phyloP scores from a whole-genome alignment of 2,329 filamentous ascomycete genomes.

The Cladophialophora yegresii region DNA sequence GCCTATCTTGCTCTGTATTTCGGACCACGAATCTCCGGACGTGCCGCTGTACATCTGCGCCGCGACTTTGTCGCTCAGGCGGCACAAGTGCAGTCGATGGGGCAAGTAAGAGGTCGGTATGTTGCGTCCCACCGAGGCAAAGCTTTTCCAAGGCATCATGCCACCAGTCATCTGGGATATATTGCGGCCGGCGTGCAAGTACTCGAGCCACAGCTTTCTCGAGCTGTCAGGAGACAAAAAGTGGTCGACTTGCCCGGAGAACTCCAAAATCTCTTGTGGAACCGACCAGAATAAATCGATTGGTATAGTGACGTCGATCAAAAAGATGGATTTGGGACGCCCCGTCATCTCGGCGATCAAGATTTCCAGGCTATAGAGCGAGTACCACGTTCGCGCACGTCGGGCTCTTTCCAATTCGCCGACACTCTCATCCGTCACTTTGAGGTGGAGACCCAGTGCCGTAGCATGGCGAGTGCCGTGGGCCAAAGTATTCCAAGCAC shows the following conservation, averaged over 20 bases:
- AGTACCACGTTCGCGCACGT: constrained; percentile 36
- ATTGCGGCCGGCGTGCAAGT: constrained; percentile 17
- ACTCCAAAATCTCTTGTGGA: constrained; percentile 6
- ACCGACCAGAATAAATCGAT: not conserved
- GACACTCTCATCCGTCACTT: constrained; percentile 19
- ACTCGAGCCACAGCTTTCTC: constrained; percentile 24
- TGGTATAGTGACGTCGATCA: not conserved
- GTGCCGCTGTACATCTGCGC: constrained; percentile 23
- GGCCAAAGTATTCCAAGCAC: constrained; percentile 38
- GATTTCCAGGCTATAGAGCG: constrained; percentile 36
- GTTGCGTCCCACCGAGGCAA: constrained; percentile 21
- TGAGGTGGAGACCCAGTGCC: constrained; percentile 38
- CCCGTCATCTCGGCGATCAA: constrained; percentile 37
- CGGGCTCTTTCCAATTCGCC: constrained; percentile 26
- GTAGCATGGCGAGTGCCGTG: constrained; percentile 37
- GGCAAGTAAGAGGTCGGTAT: constrained; percentile 22
- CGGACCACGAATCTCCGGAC: constrained; percentile 24
- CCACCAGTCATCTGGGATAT: constrained; percentile 26
- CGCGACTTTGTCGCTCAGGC: constrained; percentile 29
- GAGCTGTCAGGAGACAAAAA: constrained; percentile 9
- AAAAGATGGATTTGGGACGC: constrained; percentile 33
- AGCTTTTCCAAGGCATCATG: constrained; percentile 23
- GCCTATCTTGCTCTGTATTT: constrained; percentile 27
- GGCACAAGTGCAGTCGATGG: constrained; percentile 23
- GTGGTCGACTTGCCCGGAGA: constrained; percentile 12